A percentile compares a stretch with the other conserved stretches of the same genome.
phyloP scores from a whole-genome alignment of 768 basidiomycete species.

The Mycena olivaceomarginata region DNA sequence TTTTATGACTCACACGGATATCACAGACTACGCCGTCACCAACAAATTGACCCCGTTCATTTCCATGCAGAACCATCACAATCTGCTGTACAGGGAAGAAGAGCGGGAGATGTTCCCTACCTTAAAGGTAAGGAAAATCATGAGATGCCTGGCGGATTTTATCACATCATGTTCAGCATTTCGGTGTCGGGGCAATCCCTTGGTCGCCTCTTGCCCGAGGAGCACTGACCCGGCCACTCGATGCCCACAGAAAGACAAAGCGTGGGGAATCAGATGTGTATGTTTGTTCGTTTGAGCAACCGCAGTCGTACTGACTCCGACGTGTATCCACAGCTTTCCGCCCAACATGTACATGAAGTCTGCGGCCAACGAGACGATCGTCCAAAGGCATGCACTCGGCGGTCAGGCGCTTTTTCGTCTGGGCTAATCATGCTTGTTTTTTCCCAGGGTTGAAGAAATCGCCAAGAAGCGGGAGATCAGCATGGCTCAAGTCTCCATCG shows the following conservation, averaged over 20 bases:
- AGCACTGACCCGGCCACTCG: conserved; percentile 63
- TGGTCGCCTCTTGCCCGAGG: conserved; percentile 78
- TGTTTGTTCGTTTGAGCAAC: conserved; percentile 17
- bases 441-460: conserved; percentile 69
- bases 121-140: conserved; percentile 61
- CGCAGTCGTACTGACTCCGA: no score
- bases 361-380: conserved; percentile 25
- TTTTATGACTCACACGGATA: not conserved
- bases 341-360: conserved; percentile 32
- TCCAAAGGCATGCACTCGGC: conserved; percentile 12
- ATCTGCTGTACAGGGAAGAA: conserved; percentile 78
- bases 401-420: not conserved
- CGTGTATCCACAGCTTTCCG: no score
- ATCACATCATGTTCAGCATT: conserved; percentile 53
- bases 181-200: conserved; percentile 74
- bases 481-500: conserved; percentile 76
- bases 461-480: conserved; percentile 69
- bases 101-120: conserved; percentile 80
- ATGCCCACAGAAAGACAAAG: conserved; percentile 54
- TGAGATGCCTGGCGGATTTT: not conserved
- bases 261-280: conserved; percentile 61
- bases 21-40: conserved; percentile 67
- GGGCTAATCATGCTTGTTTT: not conserved
- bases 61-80: conserved; percentile 83
- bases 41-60: conserved; percentile 78